These are phyloP conservation scores for Chaetomium strumarium DNA, from an alignment of 2,329 filamentous ascomycete genomes.

Conservation along the genomic window DNA sequence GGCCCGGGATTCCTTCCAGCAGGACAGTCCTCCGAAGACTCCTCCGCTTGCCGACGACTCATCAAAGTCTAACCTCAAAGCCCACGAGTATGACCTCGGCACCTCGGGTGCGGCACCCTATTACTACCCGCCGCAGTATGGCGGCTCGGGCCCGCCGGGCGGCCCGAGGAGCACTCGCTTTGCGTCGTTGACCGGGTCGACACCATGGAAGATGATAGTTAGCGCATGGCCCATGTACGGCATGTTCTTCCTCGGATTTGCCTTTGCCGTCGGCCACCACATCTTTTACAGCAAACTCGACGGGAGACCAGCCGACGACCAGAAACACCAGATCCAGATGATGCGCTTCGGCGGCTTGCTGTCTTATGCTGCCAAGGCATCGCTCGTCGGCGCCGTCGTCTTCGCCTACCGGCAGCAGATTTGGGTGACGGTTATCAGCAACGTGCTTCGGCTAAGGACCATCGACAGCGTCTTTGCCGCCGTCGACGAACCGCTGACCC, in stretches of 20 bases:
- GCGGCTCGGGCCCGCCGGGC: not conserved
- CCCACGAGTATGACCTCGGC: not conserved
- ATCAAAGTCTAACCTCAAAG: not conserved
- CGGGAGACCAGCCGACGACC: slow-evolving; percentile 21
- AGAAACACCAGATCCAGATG: slow-evolving; percentile 23
- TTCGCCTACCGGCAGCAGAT: slow-evolving; percentile 24
- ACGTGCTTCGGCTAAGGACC: slow-evolving; percentile 17
- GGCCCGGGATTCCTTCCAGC: slow-evolving; percentile 5
- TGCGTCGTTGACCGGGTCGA: not conserved
- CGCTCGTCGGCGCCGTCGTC: slow-evolving; percentile 18
- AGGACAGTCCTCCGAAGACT: not conserved
- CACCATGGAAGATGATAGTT: slow-evolving; percentile 12
- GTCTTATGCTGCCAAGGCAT: slow-evolving; percentile 21
- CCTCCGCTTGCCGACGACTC: not conserved
- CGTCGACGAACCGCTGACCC: slow-evolving; percentile 15
- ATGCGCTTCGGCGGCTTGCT: slow-evolving; percentile 21
- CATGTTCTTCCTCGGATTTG: slow-evolving; percentile 17
- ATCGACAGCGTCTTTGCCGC: slow-evolving; percentile 23
- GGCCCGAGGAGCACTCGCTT: not conserved
- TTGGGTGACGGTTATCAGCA: slow-evolving; percentile 22
- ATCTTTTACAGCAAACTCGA: slow-evolving; percentile 18
- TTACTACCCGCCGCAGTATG: slow-evolving; percentile 5
- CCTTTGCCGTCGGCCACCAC: slow-evolving; percentile 20
- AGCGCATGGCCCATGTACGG: slow-evolving; percentile 20
- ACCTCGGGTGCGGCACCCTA: not conserved